Conservation (phyloP, 2,329 filamentous ascomycete genomes). For the Tolypocladium amazonense region DNA sequence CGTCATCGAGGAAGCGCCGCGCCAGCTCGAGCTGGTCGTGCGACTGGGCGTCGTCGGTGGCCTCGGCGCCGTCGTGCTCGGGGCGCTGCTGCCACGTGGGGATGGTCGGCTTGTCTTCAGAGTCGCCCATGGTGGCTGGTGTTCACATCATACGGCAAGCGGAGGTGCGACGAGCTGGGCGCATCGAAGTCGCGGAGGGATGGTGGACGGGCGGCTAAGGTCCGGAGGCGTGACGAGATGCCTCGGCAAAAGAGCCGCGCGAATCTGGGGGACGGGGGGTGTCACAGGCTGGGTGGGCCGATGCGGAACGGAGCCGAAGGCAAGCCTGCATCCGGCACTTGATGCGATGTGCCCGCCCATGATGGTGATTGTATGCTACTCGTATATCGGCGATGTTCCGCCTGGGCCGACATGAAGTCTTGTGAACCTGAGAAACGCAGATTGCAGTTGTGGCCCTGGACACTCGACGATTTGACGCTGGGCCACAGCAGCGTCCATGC, state of each 20-base stretch:
- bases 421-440: neutral
- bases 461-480: too few relatives aligned
- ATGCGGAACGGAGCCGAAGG: neutral
- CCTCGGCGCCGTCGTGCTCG: constrained; percentile 4
- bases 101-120: constrained; percentile 16
- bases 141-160: neutral
- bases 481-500: too few relatives aligned
- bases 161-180: neutral
- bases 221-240: constrained; percentile 3
- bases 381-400: too few relatives aligned
- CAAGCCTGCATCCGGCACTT: neutral
- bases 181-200: neutral
- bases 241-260: constrained; percentile 4
- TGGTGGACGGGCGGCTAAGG: constrained; percentile 4
- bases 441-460: neutral
- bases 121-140: constrained; percentile 18
- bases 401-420: neutral
- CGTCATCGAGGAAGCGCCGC: constrained; percentile 64
- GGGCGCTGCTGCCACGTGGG: constrained; percentile 20
- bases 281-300: neutral
- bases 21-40: constrained; percentile 48
- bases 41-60: constrained; percentile 6
- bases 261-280: neutral
- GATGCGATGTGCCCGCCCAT: neutral
- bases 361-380: too few relatives aligned